phyloP scores from a whole-genome alignment of 192 early-diverging fungal genomes.

The Phycomyces blakesleeanus region DNA sequence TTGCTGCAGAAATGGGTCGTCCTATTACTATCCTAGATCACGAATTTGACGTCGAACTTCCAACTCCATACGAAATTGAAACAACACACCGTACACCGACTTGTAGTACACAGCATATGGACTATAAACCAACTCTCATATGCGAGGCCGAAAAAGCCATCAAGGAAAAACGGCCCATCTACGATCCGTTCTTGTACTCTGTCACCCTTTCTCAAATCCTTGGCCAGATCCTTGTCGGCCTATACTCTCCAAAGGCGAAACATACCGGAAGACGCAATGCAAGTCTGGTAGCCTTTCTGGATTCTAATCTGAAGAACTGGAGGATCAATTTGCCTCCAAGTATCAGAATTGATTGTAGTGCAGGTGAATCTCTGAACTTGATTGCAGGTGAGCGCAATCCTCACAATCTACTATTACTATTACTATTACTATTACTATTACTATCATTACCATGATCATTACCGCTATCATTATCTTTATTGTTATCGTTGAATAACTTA shows the following conservation, averaged over 20 bases:
- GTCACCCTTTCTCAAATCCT: constrained; percentile 25
- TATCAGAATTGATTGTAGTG: not conserved
- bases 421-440: no score
- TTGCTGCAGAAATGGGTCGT: constrained; percentile 32
- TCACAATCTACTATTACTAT: no score
- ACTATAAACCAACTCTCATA: constrained; percentile 1
- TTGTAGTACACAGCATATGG: not conserved
- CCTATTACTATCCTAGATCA: constrained; percentile 42
- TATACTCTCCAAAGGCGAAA: constrained; percentile 27
- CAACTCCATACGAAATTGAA: constrained; percentile 25
- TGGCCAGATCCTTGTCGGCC: constrained; percentile 27
- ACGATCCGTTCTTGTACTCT: constrained; percentile 18
- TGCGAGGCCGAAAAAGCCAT: constrained; percentile 2
- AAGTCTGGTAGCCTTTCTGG: constrained; percentile 20
- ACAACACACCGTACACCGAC: not conserved
- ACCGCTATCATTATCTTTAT: not conserved
- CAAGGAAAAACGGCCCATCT: not conserved
- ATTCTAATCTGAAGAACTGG: constrained; percentile 27
- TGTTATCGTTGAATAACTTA: not conserved
- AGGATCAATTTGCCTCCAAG: constrained; percentile 13
- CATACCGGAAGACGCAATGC: not conserved
- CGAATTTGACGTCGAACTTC: constrained; percentile 34
- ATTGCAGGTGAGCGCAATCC: constrained; percentile 1
- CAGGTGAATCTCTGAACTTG: not conserved
- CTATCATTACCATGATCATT: no score